Base-by-base conservation (phyloP, 2,329 filamentous ascomycete species). In the Penicillium sp. region DNA sequence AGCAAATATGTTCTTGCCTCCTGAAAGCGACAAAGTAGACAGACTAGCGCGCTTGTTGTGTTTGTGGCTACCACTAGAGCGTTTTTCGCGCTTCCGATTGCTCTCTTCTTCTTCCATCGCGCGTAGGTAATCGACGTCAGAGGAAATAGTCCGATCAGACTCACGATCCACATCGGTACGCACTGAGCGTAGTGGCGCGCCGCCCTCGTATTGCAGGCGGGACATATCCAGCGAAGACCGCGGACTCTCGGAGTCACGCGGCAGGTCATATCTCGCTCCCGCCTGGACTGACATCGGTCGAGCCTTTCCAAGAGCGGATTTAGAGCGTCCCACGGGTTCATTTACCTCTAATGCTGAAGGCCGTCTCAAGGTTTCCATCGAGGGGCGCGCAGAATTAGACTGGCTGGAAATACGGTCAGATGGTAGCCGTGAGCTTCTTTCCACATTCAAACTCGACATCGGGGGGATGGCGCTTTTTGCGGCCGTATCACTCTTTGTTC, bases 261-360 rank as follows among this genome's bases (percentile, higher is more conserved):
- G 79, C 68, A 90, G 91, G 58, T 96, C 92, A 52, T 94, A 81
- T 68, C 89, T 92, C 0, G 89, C 89, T 66, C 92, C 89, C 4
- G 96, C 83, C 71, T 93, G 91, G 35, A 90, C 90, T 72, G 93
- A 97, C 0, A 86, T 81, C 70, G 93, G 93, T 45, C 93, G 84
- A 53, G 86, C 82, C 60, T 88, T 86, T 65, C 82, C 74, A 64
- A 85, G 85, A n/a, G 86, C 83, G 25, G 88, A 88, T 68, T 83
- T 86, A 1, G 86, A 84, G 31, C 85, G 78, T 38, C 77, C 78
- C 9, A 87, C 73, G 0, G 82, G 76, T 38, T 88, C 85, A 9
- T 85, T 77, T 8, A 84, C 69, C 49, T 93, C 89, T 56, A 83
- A 67, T 38, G 81, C 82, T 1, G 81, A 80, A 10, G 90, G 88